phyloP scores from a whole-genome alignment of 805 yeast genomes.

The Diddensiella transvaalensis region DNA sequence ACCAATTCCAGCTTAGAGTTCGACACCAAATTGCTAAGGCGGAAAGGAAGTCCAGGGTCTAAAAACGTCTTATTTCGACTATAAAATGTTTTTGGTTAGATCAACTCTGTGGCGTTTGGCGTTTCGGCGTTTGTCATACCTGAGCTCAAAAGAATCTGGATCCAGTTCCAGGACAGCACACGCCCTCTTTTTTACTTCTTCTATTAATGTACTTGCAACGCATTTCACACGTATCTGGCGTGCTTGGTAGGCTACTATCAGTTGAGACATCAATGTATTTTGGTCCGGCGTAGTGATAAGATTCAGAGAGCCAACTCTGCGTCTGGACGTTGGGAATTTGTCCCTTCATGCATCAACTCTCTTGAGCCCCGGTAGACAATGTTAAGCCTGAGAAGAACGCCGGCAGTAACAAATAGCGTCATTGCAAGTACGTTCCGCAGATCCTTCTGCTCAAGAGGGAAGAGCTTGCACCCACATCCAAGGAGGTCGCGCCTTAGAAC shows the following conservation, averaged over 20 bases:
- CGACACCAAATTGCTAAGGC: slow-evolving; percentile 22
- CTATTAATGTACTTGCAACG: slow-evolving; percentile 19
- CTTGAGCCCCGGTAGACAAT: neutral
- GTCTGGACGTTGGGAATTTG: neutral
- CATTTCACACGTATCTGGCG: slow-evolving; percentile 20
- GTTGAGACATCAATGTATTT: slow-evolving; percentile 7
- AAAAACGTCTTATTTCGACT: slow-evolving; percentile 1
- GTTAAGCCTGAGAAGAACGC: neutral
- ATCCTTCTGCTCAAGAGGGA: neutral
- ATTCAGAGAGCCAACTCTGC: too few relatives aligned
- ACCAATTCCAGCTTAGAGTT: slow-evolving; percentile 25
- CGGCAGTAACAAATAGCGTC: neutral
- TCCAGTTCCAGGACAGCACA: slow-evolving; percentile 17
- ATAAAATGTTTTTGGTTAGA: neutral
- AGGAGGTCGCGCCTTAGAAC: neutral
- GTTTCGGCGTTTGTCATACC: slow-evolving; percentile 11
- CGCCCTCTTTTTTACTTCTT: slow-evolving; percentile 23
- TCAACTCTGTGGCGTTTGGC: neutral
- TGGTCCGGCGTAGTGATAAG: neutral
- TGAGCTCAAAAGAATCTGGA: slow-evolving; percentile 17
- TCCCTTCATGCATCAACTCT: neutral
- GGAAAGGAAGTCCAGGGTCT: slow-evolving; percentile 16
- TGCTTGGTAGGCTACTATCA: slow-evolving; percentile 13
- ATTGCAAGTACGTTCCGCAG: neutral
- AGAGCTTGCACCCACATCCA: neutral